Conservation (phyloP, 2,329 filamentous ascomycete species). For the Colletotrichum tropicale region DNA sequence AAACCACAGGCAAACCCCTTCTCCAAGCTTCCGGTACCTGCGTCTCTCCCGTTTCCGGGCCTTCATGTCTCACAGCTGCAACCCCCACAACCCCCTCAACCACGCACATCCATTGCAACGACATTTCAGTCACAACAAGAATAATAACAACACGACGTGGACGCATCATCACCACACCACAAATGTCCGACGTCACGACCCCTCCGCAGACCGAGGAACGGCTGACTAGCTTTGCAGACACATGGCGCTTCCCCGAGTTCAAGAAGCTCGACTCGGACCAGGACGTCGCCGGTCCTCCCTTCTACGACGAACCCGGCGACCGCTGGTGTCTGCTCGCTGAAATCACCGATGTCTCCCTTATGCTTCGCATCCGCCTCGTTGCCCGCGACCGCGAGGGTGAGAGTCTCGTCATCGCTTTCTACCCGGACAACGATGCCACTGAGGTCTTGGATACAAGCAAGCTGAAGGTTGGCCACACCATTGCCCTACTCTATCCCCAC, state of each 20-base stretch:
- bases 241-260: background rate
- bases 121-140: background rate
- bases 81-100: background rate
- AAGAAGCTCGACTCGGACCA: background rate
- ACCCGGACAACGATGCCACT: background rate
- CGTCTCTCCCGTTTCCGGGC: too few relatives aligned
- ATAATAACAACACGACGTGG: background rate
- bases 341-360: background rate
- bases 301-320: background rate
- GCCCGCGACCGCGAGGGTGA: background rate
- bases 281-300: background rate
- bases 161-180: background rate
- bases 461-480: background rate
- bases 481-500: background rate
- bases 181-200: background rate
- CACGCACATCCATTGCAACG: background rate
- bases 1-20: too few relatives aligned
- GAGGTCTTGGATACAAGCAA: background rate
- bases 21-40: too few relatives aligned
- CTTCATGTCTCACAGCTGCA: too few relatives aligned
- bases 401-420: background rate
- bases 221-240: background rate
- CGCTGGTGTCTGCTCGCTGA: background rate
- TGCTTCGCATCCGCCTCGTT: background rate
- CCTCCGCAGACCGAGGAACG: background rate